These are phyloP conservation scores for Fusarium sp. DNA, from an alignment of 2,329 filamentous ascomycete genomes.

Conservation along the genomic window DNA sequence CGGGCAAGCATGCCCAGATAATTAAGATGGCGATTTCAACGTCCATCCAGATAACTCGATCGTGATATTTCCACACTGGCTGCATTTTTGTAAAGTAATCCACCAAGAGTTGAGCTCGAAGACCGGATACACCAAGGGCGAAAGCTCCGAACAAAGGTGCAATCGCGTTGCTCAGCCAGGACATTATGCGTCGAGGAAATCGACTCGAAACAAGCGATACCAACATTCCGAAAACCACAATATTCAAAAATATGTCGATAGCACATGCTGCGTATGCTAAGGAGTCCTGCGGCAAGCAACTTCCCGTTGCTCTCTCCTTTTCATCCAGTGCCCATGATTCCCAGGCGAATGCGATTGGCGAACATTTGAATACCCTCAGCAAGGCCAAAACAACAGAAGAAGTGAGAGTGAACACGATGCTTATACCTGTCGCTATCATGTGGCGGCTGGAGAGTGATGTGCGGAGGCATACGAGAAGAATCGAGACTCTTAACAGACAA, in stretches of 20 bases:
- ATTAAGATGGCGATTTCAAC: constrained; percentile 57
- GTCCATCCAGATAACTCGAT: constrained; percentile 57
- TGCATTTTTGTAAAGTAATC: constrained; percentile 50
- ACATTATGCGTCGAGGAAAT: constrained; percentile 55
- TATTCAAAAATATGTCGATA: constrained; percentile 61
- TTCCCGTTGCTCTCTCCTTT: constrained; percentile 7
- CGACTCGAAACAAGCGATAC: constrained; percentile 54
- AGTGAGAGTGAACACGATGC: constrained; percentile 50
- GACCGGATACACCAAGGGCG: constrained; percentile 52
- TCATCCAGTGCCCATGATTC: constrained; percentile 34
- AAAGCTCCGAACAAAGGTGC: constrained; percentile 61
- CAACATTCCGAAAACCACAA: constrained; percentile 57
- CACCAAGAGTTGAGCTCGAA: constrained; percentile 51
- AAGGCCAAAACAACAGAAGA: constrained; percentile 53
- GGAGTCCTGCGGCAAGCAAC: constrained; percentile 39
- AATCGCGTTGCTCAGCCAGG: constrained; percentile 57
- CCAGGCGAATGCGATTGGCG: constrained; percentile 52
- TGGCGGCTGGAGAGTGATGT: constrained; percentile 52
- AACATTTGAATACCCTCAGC: constrained; percentile 57
- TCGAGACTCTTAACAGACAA: constrained; percentile 54
- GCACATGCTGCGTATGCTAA: constrained; percentile 58
- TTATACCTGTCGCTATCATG: constrained; percentile 50
- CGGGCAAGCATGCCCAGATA: constrained; percentile 56
- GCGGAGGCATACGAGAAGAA: constrained; percentile 55
- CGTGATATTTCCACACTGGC: constrained; percentile 57